Evolutionary conservation across 139 green algal species (phyloP).

Genomic region (Chlorella sp.): DNA sequence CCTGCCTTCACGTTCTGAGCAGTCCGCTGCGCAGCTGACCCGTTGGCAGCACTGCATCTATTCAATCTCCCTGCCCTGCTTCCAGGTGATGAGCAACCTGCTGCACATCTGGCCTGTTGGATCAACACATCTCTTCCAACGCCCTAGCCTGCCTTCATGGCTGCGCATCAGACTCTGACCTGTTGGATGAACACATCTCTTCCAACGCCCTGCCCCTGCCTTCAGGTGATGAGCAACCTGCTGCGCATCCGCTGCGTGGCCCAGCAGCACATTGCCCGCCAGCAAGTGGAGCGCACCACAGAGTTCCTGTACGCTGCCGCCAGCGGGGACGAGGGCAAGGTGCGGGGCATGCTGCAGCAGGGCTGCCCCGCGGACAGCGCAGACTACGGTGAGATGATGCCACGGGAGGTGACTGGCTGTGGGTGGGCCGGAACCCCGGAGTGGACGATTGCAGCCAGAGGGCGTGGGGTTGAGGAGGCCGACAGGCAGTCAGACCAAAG

Average conservation of each 20-base stretch:
- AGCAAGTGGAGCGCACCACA: slow-evolving; percentile 54
- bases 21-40: too few species aligned
- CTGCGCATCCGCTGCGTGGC: slow-evolving; percentile 56
- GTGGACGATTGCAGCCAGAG: too few species aligned
- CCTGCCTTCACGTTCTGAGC: too few species aligned
- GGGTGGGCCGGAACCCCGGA: neutral
- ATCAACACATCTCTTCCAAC: too few species aligned
- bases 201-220: too few species aligned
- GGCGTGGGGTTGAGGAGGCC: too few species aligned
- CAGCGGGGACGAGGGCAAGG: slow-evolving; percentile 36
- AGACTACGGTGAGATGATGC: slow-evolving; percentile 52
- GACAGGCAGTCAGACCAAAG: too few species aligned
- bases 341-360: slow-evolving; percentile 66
- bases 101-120: slow-evolving; percentile 53
- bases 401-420: neutral
- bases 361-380: slow-evolving; percentile 53
- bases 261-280: slow-evolving; percentile 33
- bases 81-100: slow-evolving; percentile 53
- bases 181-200: too few species aligned
- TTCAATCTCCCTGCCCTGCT: too few species aligned
- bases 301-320: slow-evolving; percentile 58
- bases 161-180: too few species aligned
- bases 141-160: too few species aligned
- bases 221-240: slow-evolving; percentile 51
- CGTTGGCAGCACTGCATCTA: too few species aligned